phyloP scores from a whole-genome alignment of 257 asterid genomes.

The Solanum medicagineum region DNA sequence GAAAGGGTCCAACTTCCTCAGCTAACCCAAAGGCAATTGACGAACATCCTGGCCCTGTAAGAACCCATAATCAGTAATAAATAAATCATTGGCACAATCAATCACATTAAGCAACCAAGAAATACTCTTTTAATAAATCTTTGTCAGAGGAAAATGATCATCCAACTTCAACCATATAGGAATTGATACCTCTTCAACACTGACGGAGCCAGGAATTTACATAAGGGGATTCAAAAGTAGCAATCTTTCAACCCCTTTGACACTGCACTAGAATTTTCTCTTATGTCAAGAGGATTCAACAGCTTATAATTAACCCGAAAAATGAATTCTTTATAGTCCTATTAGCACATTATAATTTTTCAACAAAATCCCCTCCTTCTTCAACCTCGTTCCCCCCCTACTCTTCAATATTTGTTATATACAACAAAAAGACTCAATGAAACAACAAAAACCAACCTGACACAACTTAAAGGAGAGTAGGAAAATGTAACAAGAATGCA shows the following conservation, averaged over 20 bases:
- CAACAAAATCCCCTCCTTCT: background rate
- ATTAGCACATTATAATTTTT: background rate
- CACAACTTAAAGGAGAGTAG: background rate
- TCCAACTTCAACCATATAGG: background rate
- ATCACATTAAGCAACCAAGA: background rate
- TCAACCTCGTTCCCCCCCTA: background rate
- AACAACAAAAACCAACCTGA: background rate
- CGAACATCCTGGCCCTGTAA: conserved; percentile 94
- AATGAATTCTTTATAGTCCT: background rate
- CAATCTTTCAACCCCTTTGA: background rate
- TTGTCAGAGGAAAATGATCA: background rate
- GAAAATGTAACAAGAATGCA: background rate
- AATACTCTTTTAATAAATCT: background rate
- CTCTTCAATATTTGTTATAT: background rate
- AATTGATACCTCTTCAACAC: background rate
- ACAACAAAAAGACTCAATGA: background rate
- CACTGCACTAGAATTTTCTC: background rate
- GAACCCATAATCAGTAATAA: background rate
- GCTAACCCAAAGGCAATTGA: conserved; percentile 88
- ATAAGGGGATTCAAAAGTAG: background rate
- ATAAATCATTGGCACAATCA: background rate
- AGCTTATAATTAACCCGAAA: background rate
- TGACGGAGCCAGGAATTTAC: background rate
- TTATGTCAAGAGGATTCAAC: background rate
- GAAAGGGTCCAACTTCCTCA: conserved; percentile 95